Evolutionary conservation across 2,329 filamentous ascomycete species (phyloP).

Genomic region (Emergomyces africanus): DNA sequence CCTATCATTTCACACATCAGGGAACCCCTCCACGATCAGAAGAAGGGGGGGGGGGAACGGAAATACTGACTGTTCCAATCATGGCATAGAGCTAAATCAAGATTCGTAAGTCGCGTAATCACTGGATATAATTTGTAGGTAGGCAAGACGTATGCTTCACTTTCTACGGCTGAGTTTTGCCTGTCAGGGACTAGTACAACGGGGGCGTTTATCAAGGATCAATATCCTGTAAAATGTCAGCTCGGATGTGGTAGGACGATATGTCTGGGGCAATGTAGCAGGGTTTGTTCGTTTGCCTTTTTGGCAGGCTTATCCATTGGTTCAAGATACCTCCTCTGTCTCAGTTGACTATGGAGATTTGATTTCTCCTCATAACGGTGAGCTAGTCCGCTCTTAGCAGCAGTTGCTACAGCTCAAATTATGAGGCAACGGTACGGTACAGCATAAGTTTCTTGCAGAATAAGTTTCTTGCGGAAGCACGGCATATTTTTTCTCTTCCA

Average conservation of each 20-base stretch:
- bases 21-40: not conserved
- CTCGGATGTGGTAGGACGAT: not conserved
- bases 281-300: not conserved
- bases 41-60: not conserved
- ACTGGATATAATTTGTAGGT: not conserved
- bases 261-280: constrained; percentile 1
- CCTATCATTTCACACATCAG: not conserved
- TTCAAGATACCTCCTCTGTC: not conserved
- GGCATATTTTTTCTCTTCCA: not conserved
- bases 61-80: not conserved
- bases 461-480: not conserved
- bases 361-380: not conserved
- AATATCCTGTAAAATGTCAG: not conserved
- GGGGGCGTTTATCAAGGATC: not conserved
- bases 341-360: not conserved
- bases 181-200: constrained; percentile 1
- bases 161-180: not conserved
- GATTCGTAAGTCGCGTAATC: constrained; percentile 1
- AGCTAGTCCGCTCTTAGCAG: not conserved
- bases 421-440: not conserved
- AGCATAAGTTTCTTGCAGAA: not conserved
- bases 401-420: not conserved
- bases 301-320: not conserved
- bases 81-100: not conserved
- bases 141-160: not conserved